A percentile compares a stretch with the other conserved stretches of the same genome.
These are phyloP conservation scores for Mycena alexandri DNA, from an alignment of 768 basidiomycete species.

Conservation along the genomic window DNA sequence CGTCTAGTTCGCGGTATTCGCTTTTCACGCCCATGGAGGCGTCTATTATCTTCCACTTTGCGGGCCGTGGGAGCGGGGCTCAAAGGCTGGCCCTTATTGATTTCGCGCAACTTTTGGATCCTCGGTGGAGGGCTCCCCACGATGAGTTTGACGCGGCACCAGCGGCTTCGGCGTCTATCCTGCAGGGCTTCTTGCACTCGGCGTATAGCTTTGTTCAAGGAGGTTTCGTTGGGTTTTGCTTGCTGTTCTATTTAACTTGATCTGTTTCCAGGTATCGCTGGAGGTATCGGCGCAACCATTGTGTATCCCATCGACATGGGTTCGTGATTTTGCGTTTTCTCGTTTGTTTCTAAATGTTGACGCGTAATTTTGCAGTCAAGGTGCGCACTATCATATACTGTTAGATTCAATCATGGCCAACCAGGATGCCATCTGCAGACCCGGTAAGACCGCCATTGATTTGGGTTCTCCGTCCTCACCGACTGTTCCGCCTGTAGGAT, in stretches of 20 bases:
- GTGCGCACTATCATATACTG: conserved; percentile 55
- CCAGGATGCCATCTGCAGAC: conserved; percentile 56
- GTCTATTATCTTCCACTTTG: conserved; percentile 98
- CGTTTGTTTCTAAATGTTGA: conserved; percentile 29
- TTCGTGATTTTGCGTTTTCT: conserved; percentile 52
- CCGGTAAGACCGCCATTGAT: conserved; percentile 54
- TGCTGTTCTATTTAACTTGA: conserved; percentile 25
- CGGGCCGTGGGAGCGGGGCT: conserved; percentile 78
- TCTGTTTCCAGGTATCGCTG: conserved; percentile 78
- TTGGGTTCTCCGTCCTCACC: conserved; percentile 2
- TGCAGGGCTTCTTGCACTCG: conserved; percentile 75
- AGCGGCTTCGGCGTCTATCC: conserved; percentile 54
- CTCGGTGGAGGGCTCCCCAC: conserved; percentile 84
- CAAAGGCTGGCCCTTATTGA: conserved; percentile 88
- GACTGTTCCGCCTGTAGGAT: conserved; percentile 63
- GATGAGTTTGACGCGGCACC: conserved; percentile 58
- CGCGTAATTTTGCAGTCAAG: conserved; percentile 69
- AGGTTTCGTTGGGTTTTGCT: conserved; percentile 56
- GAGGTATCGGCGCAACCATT: conserved; percentile 95
- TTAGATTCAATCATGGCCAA: conserved; percentile 13
- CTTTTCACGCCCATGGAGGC: conserved; percentile 98
- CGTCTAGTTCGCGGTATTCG: conserved; percentile 89
- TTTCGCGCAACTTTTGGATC: conserved; percentile 93
- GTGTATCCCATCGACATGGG: conserved; percentile 97
- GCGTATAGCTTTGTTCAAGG: conserved; percentile 91